A percentile compares a stretch with the other conserved stretches of the same genome.
phyloP scores from a whole-genome alignment of 768 basidiomycete species.

The Collybia mongolica region DNA sequence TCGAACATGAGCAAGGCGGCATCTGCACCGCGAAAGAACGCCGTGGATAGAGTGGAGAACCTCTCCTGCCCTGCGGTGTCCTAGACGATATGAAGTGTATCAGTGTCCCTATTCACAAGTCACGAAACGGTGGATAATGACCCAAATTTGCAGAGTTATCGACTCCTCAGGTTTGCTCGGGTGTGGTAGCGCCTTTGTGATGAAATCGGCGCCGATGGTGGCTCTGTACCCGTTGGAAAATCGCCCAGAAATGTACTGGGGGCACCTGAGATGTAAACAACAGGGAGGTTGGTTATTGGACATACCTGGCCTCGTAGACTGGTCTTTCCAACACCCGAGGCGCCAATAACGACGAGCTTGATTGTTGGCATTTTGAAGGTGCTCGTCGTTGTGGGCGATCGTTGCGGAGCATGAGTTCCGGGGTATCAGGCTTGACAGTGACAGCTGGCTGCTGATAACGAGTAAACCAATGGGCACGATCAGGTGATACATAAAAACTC shows the following conservation, averaged over 20 bases:
- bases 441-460: background rate
- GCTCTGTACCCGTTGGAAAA: slow-evolving; percentile 80
- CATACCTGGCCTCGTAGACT: slow-evolving; percentile 72
- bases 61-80: slow-evolving; percentile 89
- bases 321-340: slow-evolving; percentile 85
- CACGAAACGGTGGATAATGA: slow-evolving; percentile 17
- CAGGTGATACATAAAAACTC: no score
- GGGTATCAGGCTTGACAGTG: background rate
- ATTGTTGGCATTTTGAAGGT: slow-evolving; percentile 55
- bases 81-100: slow-evolving; percentile 28
- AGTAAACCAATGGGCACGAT: no score
- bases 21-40: slow-evolving; percentile 86
- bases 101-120: slow-evolving; percentile 1
- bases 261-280: background rate
- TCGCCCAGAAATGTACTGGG: slow-evolving; percentile 70
- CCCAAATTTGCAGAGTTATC: slow-evolving; percentile 67
- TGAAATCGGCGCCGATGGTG: slow-evolving; percentile 90
- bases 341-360: slow-evolving; percentile 81
- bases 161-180: slow-evolving; percentile 50
- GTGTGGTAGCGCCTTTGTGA: slow-evolving; percentile 70
- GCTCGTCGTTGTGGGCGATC: no score
- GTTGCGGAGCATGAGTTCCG: no score
- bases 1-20: slow-evolving; percentile 83
- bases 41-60: slow-evolving; percentile 77
- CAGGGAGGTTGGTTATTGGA: slow-evolving; percentile 6